Percentiles rank a stretch among this genome's conserved stretches.
Evolutionary conservation across 1,139 yeast genomes (phyloP).

Genomic region (Geotrichum phurueaensis): DNA sequence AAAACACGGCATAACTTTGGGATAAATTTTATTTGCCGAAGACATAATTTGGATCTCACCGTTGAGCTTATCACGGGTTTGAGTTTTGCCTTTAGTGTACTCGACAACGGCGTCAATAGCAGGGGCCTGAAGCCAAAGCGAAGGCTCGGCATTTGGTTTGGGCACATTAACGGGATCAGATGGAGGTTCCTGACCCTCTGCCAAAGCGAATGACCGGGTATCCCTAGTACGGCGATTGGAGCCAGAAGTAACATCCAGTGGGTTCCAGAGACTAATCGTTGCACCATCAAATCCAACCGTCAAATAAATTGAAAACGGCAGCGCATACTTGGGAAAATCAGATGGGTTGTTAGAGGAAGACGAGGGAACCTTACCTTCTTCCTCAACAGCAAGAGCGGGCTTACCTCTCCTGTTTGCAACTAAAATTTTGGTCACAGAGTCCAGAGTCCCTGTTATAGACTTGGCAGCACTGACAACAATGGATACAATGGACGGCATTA

Average conservation of each 20-base stretch:
- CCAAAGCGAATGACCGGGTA: slow-evolving; percentile 5
- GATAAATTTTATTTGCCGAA: slow-evolving; percentile 62
- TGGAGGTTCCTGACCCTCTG: slow-evolving; percentile 4
- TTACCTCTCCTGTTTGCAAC: background rate
- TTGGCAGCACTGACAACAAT: slow-evolving; percentile 21
- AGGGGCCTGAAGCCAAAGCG: slow-evolving; percentile 69
- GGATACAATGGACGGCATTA: slow-evolving; percentile 31
- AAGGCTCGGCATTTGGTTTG: slow-evolving; percentile 35
- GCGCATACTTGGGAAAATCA: slow-evolving; percentile 9
- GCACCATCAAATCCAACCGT: slow-evolving; percentile 29
- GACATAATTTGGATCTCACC: slow-evolving; percentile 59
- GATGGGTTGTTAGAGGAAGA: background rate
- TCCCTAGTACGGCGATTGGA: slow-evolving; percentile 4
- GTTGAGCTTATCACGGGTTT: slow-evolving; percentile 43
- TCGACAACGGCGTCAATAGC: slow-evolving; percentile 55
- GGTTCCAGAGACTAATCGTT: slow-evolving; percentile 27
- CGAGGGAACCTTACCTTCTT: background rate
- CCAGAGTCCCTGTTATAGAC: slow-evolving; percentile 13
- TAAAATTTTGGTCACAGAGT: slow-evolving; percentile 1
- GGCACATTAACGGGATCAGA: slow-evolving; percentile 12
- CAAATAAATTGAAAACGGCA: slow-evolving; percentile 26
- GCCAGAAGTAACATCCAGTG: slow-evolving; percentile 21
- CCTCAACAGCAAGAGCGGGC: background rate
- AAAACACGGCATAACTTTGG: slow-evolving; percentile 76
- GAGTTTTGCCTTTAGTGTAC: slow-evolving; percentile 35